Percentiles rank a stretch among this genome's conserved stretches.
phyloP scores from a whole-genome alignment of 2,329 filamentous ascomycete genomes.

The Aspergillus sp. region DNA sequence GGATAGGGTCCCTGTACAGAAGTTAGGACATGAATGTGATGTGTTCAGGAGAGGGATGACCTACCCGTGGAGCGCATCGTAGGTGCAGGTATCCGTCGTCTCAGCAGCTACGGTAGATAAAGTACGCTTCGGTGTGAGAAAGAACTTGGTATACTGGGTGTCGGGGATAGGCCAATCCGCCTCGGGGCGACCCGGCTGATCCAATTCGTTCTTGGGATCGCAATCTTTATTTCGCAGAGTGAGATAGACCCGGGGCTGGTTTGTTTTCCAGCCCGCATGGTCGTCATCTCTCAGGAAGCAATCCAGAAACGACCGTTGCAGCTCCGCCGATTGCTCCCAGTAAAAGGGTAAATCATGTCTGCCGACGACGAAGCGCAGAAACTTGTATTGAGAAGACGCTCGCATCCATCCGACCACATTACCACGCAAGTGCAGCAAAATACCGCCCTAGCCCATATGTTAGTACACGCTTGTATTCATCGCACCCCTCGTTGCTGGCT shows the following conservation, averaged over 20 bases:
- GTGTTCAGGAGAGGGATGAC: background rate
- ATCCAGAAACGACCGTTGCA: conserved; percentile 67
- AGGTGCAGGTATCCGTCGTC: background rate
- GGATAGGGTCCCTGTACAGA: background rate
- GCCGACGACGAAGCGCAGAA: conserved; percentile 66
- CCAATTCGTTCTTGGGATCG: conserved; percentile 63
- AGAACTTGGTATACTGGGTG: background rate
- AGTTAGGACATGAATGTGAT: conserved; percentile 14
- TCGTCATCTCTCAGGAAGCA: conserved; percentile 69
- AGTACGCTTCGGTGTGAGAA: background rate
- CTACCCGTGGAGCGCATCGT: background rate
- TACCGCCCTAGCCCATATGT: conserved; percentile 48
- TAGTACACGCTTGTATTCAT: background rate
- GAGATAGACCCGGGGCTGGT: conserved; percentile 59
- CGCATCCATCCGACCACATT: conserved; percentile 65
- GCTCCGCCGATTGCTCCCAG: conserved; percentile 65
- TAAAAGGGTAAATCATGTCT: conserved; percentile 72
- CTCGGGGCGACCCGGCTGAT: conserved; percentile 41
- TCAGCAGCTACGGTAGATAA: background rate
- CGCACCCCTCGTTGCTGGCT: background rate
- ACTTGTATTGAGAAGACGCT: conserved; percentile 66
- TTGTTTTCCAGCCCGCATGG: conserved; percentile 38
- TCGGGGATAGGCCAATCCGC: background rate
- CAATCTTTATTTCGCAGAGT: conserved; percentile 65
- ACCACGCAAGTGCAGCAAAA: conserved; percentile 65